Percentiles rank a stretch among this genome's conserved stretches.
phyloP scores from a whole-genome alignment of 208 protist genomes.

The Trypanosoma rangeli region DNA sequence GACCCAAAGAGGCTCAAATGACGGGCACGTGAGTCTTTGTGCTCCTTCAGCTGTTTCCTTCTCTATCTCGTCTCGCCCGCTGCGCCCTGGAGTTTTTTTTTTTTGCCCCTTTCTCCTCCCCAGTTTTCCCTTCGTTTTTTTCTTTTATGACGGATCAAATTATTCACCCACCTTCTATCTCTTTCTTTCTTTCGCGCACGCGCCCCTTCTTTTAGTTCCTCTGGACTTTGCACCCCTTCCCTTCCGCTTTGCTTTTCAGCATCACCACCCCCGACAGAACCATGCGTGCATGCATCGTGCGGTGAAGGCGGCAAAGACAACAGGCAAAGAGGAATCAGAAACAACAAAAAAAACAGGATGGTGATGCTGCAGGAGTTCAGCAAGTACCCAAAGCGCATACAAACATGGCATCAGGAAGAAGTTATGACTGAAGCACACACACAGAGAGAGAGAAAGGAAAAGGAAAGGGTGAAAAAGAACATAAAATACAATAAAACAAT shows the following conservation, averaged over 20 bases:
- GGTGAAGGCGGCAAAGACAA: neutral
- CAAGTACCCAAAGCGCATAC: neutral
- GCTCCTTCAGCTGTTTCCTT: constrained; percentile 1
- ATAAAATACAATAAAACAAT: neutral
- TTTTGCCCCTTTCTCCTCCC: neutral
- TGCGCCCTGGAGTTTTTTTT: neutral
- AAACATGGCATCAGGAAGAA: neutral
- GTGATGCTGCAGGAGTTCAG: no score
- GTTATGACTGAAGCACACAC: neutral
- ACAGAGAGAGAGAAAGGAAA: neutral
- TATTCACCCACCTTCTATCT: neutral
- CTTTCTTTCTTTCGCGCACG: neutral
- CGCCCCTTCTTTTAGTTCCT: neutral
- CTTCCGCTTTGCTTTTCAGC: constrained; percentile 3
- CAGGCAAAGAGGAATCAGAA: neutral
- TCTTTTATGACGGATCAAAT: neutral
- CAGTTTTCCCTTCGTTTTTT: neutral
- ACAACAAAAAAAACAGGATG: neutral
- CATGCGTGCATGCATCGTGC: neutral
- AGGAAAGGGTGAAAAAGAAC: neutral
- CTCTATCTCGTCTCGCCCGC: neutral
- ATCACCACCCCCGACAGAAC: neutral
- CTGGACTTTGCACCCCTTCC: neutral
- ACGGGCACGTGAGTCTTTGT: neutral
- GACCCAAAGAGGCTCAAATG: no score